Percentiles rank a stretch among this genome's conserved stretches.
Evolutionary conservation across 2,329 filamentous ascomycete species (phyloP).

Genomic region (Talaromyces islandicus): DNA sequence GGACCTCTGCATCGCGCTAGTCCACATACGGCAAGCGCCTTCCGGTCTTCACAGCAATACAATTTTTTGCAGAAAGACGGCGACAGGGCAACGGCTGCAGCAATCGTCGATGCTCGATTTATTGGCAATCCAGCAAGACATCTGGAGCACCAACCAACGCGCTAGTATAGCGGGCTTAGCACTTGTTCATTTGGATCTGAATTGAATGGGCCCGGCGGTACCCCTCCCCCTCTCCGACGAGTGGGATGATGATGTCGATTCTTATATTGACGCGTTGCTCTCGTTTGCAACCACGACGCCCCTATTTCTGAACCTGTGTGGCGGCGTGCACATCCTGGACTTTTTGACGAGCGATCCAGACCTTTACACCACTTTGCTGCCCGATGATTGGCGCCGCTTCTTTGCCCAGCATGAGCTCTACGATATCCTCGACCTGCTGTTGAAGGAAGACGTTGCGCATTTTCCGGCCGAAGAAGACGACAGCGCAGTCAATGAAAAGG

Average conservation of each 20-base stretch:
- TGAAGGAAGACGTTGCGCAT: slow-evolving; percentile 64
- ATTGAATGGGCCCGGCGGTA: slow-evolving; percentile 42
- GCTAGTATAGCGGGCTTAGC: neutral
- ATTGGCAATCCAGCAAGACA: neutral
- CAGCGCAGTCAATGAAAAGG: neutral
- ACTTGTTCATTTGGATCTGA: neutral
- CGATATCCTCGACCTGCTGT: slow-evolving; percentile 70
- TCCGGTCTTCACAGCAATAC: neutral
- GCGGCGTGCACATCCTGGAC: slow-evolving; percentile 93
- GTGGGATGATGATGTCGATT: slow-evolving; percentile 62
- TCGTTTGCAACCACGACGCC: slow-evolving; percentile 68
- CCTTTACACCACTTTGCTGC: slow-evolving; percentile 71
- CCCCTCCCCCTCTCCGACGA: slow-evolving; percentile 63
- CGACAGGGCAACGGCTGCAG: neutral
- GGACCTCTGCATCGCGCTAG: neutral
- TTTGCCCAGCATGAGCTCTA: slow-evolving; percentile 66
- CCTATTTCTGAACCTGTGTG: slow-evolving; percentile 82
- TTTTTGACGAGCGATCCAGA: slow-evolving; percentile 85
- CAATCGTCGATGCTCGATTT: neutral
- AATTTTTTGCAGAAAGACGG: neutral
- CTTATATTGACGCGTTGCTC: slow-evolving; percentile 73
- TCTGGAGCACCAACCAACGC: no score
- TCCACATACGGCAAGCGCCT: neutral
- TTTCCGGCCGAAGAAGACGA: neutral
- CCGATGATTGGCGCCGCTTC: slow-evolving; percentile 74